Base-by-base conservation (phyloP, 148 eudicot species). In the Fallopia convolvulus region DNA sequence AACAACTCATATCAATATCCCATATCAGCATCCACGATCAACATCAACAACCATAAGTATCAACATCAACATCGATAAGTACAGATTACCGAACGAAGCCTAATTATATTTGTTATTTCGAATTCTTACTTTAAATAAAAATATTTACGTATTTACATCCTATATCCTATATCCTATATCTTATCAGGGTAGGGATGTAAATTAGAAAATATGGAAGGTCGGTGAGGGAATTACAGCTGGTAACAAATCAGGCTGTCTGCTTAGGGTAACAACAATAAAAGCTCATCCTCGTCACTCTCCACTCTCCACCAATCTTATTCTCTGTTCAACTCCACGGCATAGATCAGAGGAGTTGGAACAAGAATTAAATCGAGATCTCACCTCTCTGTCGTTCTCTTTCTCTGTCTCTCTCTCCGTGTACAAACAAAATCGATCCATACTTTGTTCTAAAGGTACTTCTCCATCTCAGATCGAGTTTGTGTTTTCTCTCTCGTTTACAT, bases 331-430 rank as follows among this genome's bases (percentile, higher is more conserved):
- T 79, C 79, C 76, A 12, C 72, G 79, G 60, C 79, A 46, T 74
- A 76, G 76, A 76, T 80, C 65, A 79, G 76, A 72, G 61, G 79
- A 80, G 73, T 47, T 71, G 79, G 76, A 70, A 48, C n/a, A 50
- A 50, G 56, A 56, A 56, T 56, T 26, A 56, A 56, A 56, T 56
- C 61, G 6, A 56, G 61, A 56, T 56, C 61, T 56, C 10, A 4
- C 30, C 17, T 0, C 52, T 12, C 15, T 11, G 14, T 11, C 52
- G 9, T 3, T 14, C 52, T n/a, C 60, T 53, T 2, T 33, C 36
- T 0, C 36, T 33, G 3, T 10, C 52, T 61, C 68, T 61, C 17
- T 10, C 15, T 17, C 33, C 68, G 4, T 15, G 36, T 61, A 26
- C 36, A 61, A 23, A 6, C 36, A 61, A 11, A 4, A 61, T 30